Base-by-base conservation (phyloP, 1,284 basidiomycete genomes). In the Trichosporon ovoides region DNA sequence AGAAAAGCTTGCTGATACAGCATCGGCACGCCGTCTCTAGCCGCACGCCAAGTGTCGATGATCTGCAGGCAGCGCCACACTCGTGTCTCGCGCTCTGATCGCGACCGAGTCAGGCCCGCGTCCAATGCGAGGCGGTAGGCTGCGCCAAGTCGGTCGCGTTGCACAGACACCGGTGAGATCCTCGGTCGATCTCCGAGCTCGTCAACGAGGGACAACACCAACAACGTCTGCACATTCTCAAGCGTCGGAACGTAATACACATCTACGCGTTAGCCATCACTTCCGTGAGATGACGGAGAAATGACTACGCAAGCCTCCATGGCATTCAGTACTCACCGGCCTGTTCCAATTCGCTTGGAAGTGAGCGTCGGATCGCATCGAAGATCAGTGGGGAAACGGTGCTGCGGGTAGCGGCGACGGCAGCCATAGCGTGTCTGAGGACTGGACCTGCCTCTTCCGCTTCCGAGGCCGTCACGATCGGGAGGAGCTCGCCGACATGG, bases 31-130 rank as follows among this genome's bases (percentile, higher is more conserved):
- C 68, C 68, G 9, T 37, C 52, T 18, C 59, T 58, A 2, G 68
- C 61, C 1, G 66, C 68, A 19, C 55, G 58, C 68, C 66, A 67
- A 48, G 63, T 55, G 56, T 70, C 68, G 6, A 70, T 50, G 16
- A 68, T 51, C 11, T 59, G 46, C 9, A 62, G 62, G 49, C 43
- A 48, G 16, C 16, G 14, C 43, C 43, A 48, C 16, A 48, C 43
- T 10, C 43, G 43, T 14, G n/a, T 16, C 28, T 48, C 43, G 16
- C 43, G 50, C 34, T 38, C 55, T 37, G 10, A 18, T 43, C 10
- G 38, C 31, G 22, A 37, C 36, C 18, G 49, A 7, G 31, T 63
- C 55, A 68, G 62, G 1, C 50, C 58, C 2, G 68, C 50, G 36
- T 69, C 68, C 33, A 65, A 60, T 9, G 64, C 66, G 58, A 66